These are phyloP conservation scores for Porpolomopsis calyptriformis DNA, from an alignment of 768 basidiomycete species.

Conservation along the genomic window DNA sequence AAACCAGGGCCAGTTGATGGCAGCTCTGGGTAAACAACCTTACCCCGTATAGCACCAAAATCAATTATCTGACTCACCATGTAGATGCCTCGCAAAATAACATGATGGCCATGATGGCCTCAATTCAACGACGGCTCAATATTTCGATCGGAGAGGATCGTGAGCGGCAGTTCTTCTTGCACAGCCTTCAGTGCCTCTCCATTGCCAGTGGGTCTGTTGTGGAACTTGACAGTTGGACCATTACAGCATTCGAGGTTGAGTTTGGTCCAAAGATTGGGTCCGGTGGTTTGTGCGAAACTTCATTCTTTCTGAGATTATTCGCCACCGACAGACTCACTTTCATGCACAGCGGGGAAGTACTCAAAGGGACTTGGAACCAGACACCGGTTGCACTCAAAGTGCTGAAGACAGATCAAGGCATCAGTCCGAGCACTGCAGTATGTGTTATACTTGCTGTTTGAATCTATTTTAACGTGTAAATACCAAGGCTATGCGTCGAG, in stretches of 20 bases:
- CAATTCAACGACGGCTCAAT: slow-evolving; percentile 12
- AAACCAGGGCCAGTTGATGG: slow-evolving; percentile 11
- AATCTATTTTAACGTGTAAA: background rate
- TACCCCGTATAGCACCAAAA: background rate
- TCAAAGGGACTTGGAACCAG: slow-evolving; percentile 16
- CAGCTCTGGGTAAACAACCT: slow-evolving; percentile 8
- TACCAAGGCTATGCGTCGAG: slow-evolving; percentile 9
- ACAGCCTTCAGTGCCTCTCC: slow-evolving; percentile 13
- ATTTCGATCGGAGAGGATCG: slow-evolving; percentile 2
- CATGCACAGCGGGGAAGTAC: slow-evolving; percentile 14
- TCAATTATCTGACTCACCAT: background rate
- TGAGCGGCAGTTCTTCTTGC: slow-evolving; percentile 12
- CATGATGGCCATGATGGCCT: slow-evolving; percentile 15
- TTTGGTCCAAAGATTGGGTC: slow-evolving; percentile 15
- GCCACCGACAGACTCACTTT: background rate
- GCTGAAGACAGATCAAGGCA: slow-evolving; percentile 10
- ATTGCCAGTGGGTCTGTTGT: slow-evolving; percentile 13
- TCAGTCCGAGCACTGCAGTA: slow-evolving; percentile 10
- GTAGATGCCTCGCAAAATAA: slow-evolving; percentile 12
- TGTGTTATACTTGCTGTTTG: background rate
- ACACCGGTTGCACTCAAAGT: slow-evolving; percentile 17
- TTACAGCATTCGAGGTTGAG: slow-evolving; percentile 19
- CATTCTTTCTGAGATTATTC: background rate
- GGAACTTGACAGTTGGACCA: slow-evolving; percentile 15
- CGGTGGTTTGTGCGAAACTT: slow-evolving; percentile 21